Evolutionary conservation across 306 rosid genomes (phyloP).

Genomic region (Hippophae gyantsensis): DNA sequence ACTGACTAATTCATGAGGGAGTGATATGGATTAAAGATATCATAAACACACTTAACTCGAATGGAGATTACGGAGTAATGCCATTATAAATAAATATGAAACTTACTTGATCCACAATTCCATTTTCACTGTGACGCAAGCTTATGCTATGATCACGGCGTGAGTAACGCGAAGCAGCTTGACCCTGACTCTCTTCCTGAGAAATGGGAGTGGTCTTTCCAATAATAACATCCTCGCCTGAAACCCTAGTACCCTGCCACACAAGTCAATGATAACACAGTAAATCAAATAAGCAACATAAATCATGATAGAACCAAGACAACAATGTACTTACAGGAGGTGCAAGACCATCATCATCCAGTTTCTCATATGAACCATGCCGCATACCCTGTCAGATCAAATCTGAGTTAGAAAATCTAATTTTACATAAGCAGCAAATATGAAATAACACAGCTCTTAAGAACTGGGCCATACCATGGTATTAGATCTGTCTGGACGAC

Average conservation of each 20-base stretch:
- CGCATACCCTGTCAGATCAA: constrained; percentile 82
- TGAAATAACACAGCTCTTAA: background rate
- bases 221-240: constrained; percentile 96
- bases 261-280: background rate
- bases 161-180: constrained; percentile 61
- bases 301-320: background rate
- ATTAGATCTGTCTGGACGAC: constrained; percentile 89
- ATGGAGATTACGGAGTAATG: background rate
- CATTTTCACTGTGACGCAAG: constrained; percentile 95
- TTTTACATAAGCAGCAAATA: constrained; percentile 5
- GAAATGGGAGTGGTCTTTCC: constrained; percentile 92
- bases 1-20: too few species aligned
- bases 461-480: constrained; percentile 55
- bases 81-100: background rate
- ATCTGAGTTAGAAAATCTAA: constrained; percentile 2
- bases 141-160: constrained; percentile 98
- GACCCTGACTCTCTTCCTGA: constrained; percentile 90
- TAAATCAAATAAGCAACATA: constrained; percentile 2
- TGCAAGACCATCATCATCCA: constrained; percentile 99
- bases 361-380: constrained; percentile 93
- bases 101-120: constrained; percentile 94
- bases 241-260: constrained; percentile 86
- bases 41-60: background rate
- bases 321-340: constrained; percentile 69
- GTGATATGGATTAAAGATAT: too few species aligned